Base-by-base conservation (phyloP, 1,284 basidiomycete genomes). In the Ceratobasidium sp. region DNA sequence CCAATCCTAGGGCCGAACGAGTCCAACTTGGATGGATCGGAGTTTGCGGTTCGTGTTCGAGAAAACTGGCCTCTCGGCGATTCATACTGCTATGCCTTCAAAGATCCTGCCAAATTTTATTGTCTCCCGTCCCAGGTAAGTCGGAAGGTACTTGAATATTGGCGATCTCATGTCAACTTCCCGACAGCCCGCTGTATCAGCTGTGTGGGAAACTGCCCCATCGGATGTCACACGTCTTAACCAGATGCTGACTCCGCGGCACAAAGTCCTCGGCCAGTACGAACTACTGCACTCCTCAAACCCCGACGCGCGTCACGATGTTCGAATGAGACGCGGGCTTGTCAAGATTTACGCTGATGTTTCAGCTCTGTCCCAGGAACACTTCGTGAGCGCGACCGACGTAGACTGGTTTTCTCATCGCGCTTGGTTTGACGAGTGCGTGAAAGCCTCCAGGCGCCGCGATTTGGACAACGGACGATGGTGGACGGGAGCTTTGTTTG, bases 351-450 rank as follows among this genome's bases (percentile, higher is more conserved):
- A 51, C 14, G 48, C 48, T 22, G 14, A 16, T 51, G 24, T 51
- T 22, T 4, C 24, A 4, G 19, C 48, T 6, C 16, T 51, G 48
- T n/a, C 48, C 48, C 48, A 4, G 19, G 48, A 51, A 19, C 48
- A 7, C 24, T 16, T 51, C 48, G 16, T n/a, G 4, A 22, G 24
- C 14, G 16, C 48, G 19, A 51, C 19, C 48, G 14, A 51, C 4
- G 24, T 51, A 51, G 4, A 22, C 16, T 51, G 48, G 48, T 16
- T 3, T 6, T 51, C 48, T 19, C 19, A 51, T 51, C 5, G 48
- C 6, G 48, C 48, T 76, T 2, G 79, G 59, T 6, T 81, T 75
- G 1, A 82, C 68, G 0, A 78, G 74, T 69, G 78, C 77, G 13
- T 77, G 74, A 41, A 81, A 37, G 34, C 56, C 9, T 9, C 6